These are phyloP conservation scores for Spathaspora sp. DNA, from an alignment of 1,139 yeast species.

Conservation along the genomic window DNA sequence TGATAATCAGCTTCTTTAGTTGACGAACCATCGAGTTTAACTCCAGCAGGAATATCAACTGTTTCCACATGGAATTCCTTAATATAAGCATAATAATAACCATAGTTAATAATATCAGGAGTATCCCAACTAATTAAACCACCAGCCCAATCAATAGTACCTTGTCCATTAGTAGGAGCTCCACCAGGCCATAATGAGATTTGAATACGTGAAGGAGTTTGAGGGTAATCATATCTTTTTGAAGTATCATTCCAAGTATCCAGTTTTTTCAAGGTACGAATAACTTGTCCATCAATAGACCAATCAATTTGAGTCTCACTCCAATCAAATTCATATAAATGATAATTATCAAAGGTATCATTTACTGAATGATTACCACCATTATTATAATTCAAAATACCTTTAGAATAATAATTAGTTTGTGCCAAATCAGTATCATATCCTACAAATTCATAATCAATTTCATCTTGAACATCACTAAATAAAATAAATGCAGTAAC, in stretches of 20 bases:
- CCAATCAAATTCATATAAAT: constrained; percentile 85
- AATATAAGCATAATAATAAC: constrained; percentile 72
- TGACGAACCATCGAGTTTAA: constrained; percentile 26
- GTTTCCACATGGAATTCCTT: constrained; percentile 61
- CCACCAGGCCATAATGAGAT: constrained; percentile 87
- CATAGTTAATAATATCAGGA: constrained; percentile 65
- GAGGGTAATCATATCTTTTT: constrained; percentile 68
- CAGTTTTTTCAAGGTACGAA: constrained; percentile 63
- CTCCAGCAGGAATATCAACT: constrained; percentile 64
- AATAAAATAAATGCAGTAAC: constrained; percentile 81
- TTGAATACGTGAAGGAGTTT: constrained; percentile 86
- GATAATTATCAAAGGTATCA: constrained; percentile 66
- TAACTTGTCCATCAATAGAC: constrained; percentile 68
- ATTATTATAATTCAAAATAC: constrained; percentile 67
- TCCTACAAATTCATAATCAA: constrained; percentile 87
- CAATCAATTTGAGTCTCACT: constrained; percentile 67
- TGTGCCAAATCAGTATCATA: constrained; percentile 63
- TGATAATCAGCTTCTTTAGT: constrained; percentile 39
- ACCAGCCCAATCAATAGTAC: constrained; percentile 94
- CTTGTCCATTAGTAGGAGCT: constrained; percentile 56
- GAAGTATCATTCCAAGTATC: constrained; percentile 71
- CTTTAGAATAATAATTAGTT: constrained; percentile 78
- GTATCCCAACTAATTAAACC: constrained; percentile 85
- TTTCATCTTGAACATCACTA: constrained; percentile 87
- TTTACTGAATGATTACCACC: constrained; percentile 45